Conservation (phyloP, 768 basidiomycete genomes). For the Harrya chromipes region DNA sequence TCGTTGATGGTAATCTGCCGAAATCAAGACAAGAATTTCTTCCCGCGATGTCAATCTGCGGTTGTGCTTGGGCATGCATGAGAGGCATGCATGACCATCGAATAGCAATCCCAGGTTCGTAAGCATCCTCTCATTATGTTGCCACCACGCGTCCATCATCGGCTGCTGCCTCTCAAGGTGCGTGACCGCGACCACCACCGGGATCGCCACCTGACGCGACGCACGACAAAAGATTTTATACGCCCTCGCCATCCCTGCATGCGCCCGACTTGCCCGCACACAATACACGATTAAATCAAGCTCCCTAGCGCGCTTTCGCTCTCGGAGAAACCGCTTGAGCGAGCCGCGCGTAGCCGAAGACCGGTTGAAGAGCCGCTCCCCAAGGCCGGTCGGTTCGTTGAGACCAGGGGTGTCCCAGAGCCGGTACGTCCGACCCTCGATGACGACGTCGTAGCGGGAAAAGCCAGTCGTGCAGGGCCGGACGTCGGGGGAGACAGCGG, state of each 20-base stretch:
- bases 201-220: constrained; percentile 32
- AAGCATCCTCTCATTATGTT: constrained; percentile 20
- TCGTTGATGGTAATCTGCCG: constrained; percentile 3
- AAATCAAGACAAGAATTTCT: constrained; percentile 14
- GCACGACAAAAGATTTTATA: constrained; percentile 29
- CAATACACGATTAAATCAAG: constrained; percentile 26
- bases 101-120: constrained; percentile 20
- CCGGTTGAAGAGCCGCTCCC: constrained; percentile 6
- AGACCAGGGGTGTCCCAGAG: constrained; percentile 36
- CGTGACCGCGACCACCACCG: constrained; percentile 38
- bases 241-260: constrained; percentile 5
- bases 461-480: constrained; percentile 32
- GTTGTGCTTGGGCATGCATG: constrained; percentile 14
- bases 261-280: constrained; percentile 17
- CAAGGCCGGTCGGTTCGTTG: constrained; percentile 9
- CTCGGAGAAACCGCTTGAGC: constrained; percentile 33
- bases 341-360: background rate
- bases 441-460: constrained; percentile 19
- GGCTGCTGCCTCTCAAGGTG: constrained; percentile 33
- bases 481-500: constrained; percentile 27
- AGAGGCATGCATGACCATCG: constrained; percentile 30
- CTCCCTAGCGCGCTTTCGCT: constrained; percentile 19
- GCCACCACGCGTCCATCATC: constrained; percentile 35
- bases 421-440: constrained; percentile 15
- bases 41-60: constrained; percentile 17